phyloP scores from a whole-genome alignment of 495 filamentous ascomycete genomes.

The Aspergillus cavernicola region DNA sequence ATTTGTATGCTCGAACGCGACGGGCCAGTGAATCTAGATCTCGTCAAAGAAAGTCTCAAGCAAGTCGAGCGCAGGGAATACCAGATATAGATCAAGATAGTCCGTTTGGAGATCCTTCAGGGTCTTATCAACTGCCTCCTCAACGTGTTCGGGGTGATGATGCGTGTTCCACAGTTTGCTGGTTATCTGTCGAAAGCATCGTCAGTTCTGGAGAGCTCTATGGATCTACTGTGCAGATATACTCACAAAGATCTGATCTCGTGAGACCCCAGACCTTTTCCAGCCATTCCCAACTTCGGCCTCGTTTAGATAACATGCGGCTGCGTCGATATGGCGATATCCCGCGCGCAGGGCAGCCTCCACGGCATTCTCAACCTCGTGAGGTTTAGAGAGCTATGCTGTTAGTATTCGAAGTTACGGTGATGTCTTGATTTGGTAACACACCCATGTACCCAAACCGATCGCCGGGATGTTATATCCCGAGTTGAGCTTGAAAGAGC shows the following conservation, averaged over 20 bases:
- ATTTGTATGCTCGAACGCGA: conserved; percentile 64
- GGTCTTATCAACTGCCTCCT: conserved; percentile 39
- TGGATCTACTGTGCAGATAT: not conserved
- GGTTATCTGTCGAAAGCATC: conserved; percentile 22
- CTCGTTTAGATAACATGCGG: conserved; percentile 40
- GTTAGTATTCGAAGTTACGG: not conserved
- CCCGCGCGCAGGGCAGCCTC: conserved; percentile 43
- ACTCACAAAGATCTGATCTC: conserved; percentile 43
- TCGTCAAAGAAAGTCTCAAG: not conserved
- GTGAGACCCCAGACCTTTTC: conserved; percentile 39
- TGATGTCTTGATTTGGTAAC: not conserved
- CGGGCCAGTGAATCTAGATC: conserved; percentile 37
- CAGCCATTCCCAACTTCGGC: conserved; percentile 41
- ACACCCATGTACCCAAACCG: conserved; percentile 32
- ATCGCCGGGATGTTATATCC: conserved; percentile 38
- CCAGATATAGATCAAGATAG: conserved; percentile 45
- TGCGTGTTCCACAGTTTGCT: conserved; percentile 47
- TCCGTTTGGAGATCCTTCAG: conserved; percentile 41
- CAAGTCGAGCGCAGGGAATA: conserved; percentile 21
- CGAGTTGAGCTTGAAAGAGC: conserved; percentile 38
- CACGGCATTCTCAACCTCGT: conserved; percentile 49
- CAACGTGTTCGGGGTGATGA: conserved; percentile 39
- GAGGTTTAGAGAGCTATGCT: conserved; percentile 42
- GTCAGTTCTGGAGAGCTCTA: not conserved
- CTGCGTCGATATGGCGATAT: conserved; percentile 44